Base-by-base conservation (phyloP, 768 basidiomycete genomes). In the Tricholoma saponaceum region DNA sequence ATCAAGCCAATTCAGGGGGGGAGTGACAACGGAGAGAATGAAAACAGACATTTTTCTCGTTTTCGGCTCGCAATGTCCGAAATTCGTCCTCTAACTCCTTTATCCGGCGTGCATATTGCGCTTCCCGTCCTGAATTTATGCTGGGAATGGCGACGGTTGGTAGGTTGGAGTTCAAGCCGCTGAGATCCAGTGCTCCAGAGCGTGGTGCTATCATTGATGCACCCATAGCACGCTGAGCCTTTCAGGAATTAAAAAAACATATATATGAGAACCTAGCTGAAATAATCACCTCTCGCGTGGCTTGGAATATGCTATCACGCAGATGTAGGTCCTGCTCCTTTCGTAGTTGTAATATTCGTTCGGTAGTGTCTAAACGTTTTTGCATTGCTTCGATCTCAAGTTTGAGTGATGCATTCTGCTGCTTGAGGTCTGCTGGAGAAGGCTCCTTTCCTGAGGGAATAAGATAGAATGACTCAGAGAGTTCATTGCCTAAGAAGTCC, bases 41-140 rank as follows among this genome's bases (percentile, higher is more conserved):
- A 10, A 50, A 50, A 30, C 83, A 13, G 51, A 90, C 91, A 75
- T 92, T 86, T 72, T 91, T 91, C 67, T 92, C 91, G 62, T 91
- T 92, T 59, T 94, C 92, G 28, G 71, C 72, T 50, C 83, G 79
- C 54, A 87, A 69, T 16, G 67, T 61, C 55, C 87, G 80, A 16
- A 88, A 70, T 59, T 94, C 92, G 47, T 92, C 91, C 64, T 94
- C 92, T 2, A 92, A 78, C 65, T 94, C 92, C 60, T 89, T 85
- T 57, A 91, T 83, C 55, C 86, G 81, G 23, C 82, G 79, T 25
- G 76, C 75, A 60, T 81, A 81, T 58, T 81, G 80, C 13, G 80
- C 73, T 66, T 84, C 81, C 43, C 85, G 78, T 28, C 79, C 76
- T n/a, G 79, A 71, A 58, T 75, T 78, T 58, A 83, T 70, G 22